Conservation (phyloP, 192 early-diverging fungal species). For the Spizellomyces punctatus region DNA sequence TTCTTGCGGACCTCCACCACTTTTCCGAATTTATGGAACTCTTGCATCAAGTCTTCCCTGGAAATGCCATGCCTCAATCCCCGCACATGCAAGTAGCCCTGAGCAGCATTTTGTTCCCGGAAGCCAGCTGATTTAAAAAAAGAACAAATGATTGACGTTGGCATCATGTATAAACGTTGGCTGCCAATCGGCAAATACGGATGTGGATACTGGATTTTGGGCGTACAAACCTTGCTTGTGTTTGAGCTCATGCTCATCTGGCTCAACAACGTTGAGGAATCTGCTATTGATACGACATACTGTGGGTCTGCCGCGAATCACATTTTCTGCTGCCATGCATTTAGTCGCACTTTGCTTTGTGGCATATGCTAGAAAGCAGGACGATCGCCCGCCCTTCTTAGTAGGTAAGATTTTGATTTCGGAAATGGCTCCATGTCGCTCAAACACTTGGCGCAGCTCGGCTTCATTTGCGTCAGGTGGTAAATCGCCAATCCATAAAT, state of each 20-base stretch:
- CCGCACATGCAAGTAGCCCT: constrained; percentile 4
- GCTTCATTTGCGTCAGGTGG: constrained; percentile 18
- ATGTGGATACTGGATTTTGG: neutral
- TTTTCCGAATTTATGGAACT: constrained; percentile 12
- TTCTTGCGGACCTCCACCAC: constrained; percentile 15
- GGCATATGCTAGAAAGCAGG: constrained; percentile 24
- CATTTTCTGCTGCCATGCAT: constrained; percentile 16
- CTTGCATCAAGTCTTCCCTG: constrained; percentile 3
- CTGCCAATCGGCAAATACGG: neutral
- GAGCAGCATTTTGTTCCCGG: neutral
- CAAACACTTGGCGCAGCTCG: constrained; percentile 22
- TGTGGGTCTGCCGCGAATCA: neutral
- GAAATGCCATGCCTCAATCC: constrained; percentile 17
- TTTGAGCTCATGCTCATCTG: constrained; percentile 23
- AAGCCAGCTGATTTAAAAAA: neutral
- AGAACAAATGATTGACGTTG: too few species aligned
- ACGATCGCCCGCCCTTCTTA: constrained; percentile 7
- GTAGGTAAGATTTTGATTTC: constrained; percentile 30
- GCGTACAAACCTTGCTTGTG: constrained; percentile 20
- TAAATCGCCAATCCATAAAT: constrained; percentile 32
- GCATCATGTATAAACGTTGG: neutral
- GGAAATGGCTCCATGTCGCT: constrained; percentile 24
- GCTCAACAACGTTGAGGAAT: constrained; percentile 20
- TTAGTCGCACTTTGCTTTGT: constrained; percentile 25
- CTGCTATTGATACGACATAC: constrained; percentile 19